Evolutionary conservation across 805 yeast genomes (phyloP).

Genomic region (Metschnikowia colocasiae): DNA sequence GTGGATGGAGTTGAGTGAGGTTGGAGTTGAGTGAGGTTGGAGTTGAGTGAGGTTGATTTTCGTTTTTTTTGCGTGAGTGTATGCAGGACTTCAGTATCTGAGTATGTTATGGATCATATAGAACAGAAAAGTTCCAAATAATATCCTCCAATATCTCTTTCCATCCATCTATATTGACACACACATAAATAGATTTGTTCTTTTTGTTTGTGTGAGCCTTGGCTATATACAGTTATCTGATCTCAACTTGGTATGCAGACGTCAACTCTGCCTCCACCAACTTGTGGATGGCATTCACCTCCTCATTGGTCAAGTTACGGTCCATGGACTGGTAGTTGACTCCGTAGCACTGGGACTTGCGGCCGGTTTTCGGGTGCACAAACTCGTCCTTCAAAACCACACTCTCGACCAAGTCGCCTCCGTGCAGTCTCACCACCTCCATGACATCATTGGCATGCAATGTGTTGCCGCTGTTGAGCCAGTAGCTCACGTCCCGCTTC

Average conservation of each 20-base stretch:
- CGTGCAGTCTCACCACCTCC: conserved; percentile 83
- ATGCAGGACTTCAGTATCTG: background rate
- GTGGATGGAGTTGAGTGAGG: background rate
- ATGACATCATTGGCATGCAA: conserved; percentile 87
- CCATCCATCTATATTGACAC: too few relatives aligned
- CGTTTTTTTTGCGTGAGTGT: conserved; percentile 2
- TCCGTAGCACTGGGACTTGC: conserved; percentile 79
- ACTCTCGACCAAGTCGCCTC: conserved; percentile 86
- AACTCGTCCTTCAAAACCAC: conserved; percentile 80
- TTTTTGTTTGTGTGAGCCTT: background rate
- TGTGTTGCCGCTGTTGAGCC: conserved; percentile 56
- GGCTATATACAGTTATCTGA: conserved; percentile 35
- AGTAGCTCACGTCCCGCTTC: conserved; percentile 83
- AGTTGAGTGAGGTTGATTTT: background rate
- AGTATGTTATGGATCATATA: too few relatives aligned
- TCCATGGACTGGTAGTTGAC: conserved; percentile 95
- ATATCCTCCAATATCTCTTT: background rate
- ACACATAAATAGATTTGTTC: too few relatives aligned
- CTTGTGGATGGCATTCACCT: conserved; percentile 71
- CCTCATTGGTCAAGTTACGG: conserved; percentile 79
- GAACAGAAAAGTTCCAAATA: background rate
- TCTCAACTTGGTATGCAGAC: conserved; percentile 50
- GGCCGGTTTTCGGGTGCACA: conserved; percentile 76
- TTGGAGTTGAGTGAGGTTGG: background rate
- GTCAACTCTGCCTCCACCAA: conserved; percentile 57